A percentile compares a stretch with the other conserved stretches of the same genome.
These are phyloP conservation scores for Globisporangium cederbergense DNA, from an alignment of 352 stramenopile species.

Conservation along the genomic window DNA sequence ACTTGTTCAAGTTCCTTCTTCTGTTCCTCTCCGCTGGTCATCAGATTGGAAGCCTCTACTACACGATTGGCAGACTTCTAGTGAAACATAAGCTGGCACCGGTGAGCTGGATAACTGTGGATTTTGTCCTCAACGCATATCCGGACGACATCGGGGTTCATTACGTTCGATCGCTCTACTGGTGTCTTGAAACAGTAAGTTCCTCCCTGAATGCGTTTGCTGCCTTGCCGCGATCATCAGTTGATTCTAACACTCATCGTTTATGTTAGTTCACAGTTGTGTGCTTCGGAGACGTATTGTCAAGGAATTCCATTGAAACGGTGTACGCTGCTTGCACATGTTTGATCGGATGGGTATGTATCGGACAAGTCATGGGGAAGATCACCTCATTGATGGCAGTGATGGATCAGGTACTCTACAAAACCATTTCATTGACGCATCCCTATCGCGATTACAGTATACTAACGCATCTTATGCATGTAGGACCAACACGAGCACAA, in stretches of 20 bases:
- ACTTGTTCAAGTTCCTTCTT: constrained; percentile 28
- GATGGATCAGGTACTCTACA: constrained; percentile 18
- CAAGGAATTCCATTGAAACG: constrained; percentile 21
- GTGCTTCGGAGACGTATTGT: constrained; percentile 24
- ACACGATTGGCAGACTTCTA: constrained; percentile 19
- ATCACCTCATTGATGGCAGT: constrained; percentile 26
- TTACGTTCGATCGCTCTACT: constrained; percentile 25
- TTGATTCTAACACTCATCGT: neutral
- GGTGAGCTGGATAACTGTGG: constrained; percentile 21
- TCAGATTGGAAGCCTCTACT: constrained; percentile 24
- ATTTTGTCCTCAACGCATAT: constrained; percentile 18
- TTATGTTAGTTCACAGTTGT: constrained; percentile 24
- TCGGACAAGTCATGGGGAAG: constrained; percentile 24
- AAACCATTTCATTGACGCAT: no score
- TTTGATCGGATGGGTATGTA: constrained; percentile 26
- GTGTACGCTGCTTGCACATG: constrained; percentile 17
- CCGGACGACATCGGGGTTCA: constrained; percentile 15
- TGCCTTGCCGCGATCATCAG: neutral
- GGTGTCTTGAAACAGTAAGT: constrained; percentile 24
- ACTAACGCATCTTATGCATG: neutral
- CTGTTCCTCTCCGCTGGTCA: constrained; percentile 22
- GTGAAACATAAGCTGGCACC: constrained; percentile 19
- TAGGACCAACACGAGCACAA: constrained; percentile 21
- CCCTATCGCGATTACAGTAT: neutral
- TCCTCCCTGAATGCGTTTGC: neutral